A percentile compares a stretch with the other conserved stretches of the same genome.
phyloP scores from a whole-genome alignment of 768 basidiomycete species.

The Leccinum aurantiacum region DNA sequence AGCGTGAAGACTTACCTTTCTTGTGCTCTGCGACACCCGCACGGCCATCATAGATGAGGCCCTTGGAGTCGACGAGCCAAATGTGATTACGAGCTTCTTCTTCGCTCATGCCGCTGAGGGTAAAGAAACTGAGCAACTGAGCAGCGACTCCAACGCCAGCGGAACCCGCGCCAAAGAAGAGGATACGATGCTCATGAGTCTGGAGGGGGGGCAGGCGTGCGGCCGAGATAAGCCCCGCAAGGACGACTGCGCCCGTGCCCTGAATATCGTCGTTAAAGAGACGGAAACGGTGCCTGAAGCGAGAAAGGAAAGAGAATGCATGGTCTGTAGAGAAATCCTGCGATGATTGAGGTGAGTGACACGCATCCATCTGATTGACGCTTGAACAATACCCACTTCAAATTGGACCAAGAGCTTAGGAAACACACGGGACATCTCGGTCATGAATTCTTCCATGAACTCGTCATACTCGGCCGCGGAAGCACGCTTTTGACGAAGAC shows the following conservation, averaged over 20 bases:
- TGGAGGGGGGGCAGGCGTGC: conserved; percentile 69
- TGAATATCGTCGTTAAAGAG: conserved; percentile 93
- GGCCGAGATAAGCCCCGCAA: conserved; percentile 88
- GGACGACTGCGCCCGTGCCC: conserved; percentile 87
- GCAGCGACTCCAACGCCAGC: conserved; percentile 91
- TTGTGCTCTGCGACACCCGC: conserved; percentile 79
- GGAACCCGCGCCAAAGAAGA: conserved; percentile 92
- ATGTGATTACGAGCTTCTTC: conserved; percentile 77
- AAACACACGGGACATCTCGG: conserved; percentile 69
- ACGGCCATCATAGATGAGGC: conserved; percentile 75
- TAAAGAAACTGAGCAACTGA: conserved; percentile 89
- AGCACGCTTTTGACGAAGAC: conserved; percentile 69
- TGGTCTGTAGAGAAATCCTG: conserved; percentile 92
- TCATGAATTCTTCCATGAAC: conserved; percentile 95
- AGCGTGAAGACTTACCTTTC: conserved; percentile 51
- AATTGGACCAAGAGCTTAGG: conserved; percentile 87
- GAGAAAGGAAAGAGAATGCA: conserved; percentile 81
- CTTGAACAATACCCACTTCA: conserved; percentile 46
- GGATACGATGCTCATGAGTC: conserved; percentile 73
- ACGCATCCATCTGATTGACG: not conserved
- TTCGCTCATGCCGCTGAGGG: conserved; percentile 68
- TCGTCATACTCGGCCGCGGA: conserved; percentile 64
- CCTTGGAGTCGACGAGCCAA: conserved; percentile 85
- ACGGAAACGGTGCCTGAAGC: conserved; percentile 72
- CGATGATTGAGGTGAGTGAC: conserved; percentile 1